Conservation (phyloP, 495 filamentous ascomycete species). For the Aspergillus avenaceus region DNA sequence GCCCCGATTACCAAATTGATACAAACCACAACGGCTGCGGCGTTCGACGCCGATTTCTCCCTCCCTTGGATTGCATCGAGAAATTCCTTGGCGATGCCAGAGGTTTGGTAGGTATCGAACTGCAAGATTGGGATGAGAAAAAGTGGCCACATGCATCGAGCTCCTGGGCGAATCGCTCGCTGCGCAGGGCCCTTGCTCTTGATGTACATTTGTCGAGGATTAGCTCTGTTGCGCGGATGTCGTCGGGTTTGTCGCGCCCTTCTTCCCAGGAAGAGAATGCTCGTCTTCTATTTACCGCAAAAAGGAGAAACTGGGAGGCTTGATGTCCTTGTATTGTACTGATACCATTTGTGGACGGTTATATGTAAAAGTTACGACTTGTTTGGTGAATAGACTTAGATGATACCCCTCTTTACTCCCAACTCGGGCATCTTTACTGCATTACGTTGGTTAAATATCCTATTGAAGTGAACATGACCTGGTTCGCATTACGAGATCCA, state of each 20-base stretch:
- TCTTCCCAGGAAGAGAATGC: slow-evolving; percentile 30
- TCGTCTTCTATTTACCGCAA: slow-evolving; percentile 35
- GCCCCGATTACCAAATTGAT: slow-evolving; percentile 77
- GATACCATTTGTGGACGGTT: neutral
- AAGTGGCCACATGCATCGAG: slow-evolving; percentile 10
- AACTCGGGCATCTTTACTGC: no score
- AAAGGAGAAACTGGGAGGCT: slow-evolving; percentile 39
- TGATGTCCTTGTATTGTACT: slow-evolving; percentile 2
- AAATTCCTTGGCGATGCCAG: slow-evolving; percentile 61
- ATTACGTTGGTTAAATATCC: no score
- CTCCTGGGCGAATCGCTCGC: slow-evolving; percentile 24
- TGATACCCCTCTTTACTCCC: no score
- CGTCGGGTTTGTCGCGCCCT: slow-evolving; percentile 2
- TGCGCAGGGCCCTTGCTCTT: slow-evolving; percentile 20
- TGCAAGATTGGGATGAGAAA: slow-evolving; percentile 28
- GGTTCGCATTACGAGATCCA: no score
- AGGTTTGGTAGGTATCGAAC: slow-evolving; percentile 63
- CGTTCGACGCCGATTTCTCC: slow-evolving; percentile 59
- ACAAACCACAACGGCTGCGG: slow-evolving; percentile 74
- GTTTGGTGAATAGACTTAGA: neutral
- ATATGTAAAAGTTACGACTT: no score
- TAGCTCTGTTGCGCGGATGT: slow-evolving; percentile 17
- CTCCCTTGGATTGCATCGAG: slow-evolving; percentile 64
- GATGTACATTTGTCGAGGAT: slow-evolving; percentile 32
- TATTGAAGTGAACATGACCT: no score